phyloP scores from a whole-genome alignment of 2,329 filamentous ascomycete species.

The Hypoxylon sp. region DNA sequence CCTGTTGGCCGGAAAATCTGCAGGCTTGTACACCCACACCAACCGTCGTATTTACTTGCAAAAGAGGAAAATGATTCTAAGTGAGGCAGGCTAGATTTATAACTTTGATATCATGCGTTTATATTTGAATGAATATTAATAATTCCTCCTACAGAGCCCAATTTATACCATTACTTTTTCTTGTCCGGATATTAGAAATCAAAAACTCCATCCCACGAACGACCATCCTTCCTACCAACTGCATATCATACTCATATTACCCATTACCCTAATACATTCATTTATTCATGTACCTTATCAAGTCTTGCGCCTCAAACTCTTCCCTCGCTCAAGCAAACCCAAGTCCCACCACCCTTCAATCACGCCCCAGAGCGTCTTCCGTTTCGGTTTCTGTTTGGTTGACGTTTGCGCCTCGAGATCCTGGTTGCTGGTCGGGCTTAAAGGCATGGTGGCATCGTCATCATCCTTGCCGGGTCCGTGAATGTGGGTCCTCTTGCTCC shows the following conservation, averaged over 20 bases:
- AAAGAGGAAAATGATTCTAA: conserved; percentile 4
- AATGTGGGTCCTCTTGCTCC: conserved; percentile 41
- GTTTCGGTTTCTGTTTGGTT: conserved; percentile 54
- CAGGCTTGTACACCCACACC: not conserved
- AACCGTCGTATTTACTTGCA: not conserved
- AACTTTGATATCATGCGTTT: conserved; percentile 6
- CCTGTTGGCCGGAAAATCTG: conserved; percentile 2
- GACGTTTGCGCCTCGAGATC: conserved; percentile 31
- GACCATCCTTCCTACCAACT: not conserved
- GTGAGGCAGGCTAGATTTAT: not conserved
- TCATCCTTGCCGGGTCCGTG: conserved; percentile 31
- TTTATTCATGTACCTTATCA: conserved; percentile 15
- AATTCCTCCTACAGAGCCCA: conserved; percentile 23
- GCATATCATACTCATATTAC: conserved; percentile 5
- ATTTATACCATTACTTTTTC: conserved; percentile 22
- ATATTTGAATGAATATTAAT: conserved; percentile 16
- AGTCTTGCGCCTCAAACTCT: conserved; percentile 52
- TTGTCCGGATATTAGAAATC: not conserved
- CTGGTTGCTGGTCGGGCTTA: conserved; percentile 42
- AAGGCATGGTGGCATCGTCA: conserved; percentile 48
- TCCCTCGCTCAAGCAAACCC: conserved; percentile 62
- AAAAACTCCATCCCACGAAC: conserved; percentile 21
- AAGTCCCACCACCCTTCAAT: conserved; percentile 71
- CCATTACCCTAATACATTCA: conserved; percentile 16
- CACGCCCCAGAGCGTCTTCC: conserved; percentile 64